A percentile compares a stretch with the other conserved stretches of the same genome.
phyloP scores from a whole-genome alignment of 78 protist genomes.

The Dictyostelium brefeldianum region DNA sequence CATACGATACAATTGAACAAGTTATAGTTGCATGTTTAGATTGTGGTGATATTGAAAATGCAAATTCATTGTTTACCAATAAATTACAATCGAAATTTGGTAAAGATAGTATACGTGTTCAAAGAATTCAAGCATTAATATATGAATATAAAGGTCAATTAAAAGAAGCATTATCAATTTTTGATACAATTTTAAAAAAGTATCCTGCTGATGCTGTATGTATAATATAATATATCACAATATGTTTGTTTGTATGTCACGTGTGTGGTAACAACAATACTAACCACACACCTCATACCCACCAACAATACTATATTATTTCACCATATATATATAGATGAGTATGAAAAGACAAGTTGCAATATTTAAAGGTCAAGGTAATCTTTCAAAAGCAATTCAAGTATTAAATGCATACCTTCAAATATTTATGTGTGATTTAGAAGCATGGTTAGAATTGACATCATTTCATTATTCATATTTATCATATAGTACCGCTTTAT shows the following conservation, averaged over 20 bases:
- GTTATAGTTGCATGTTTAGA: constrained; percentile 38
- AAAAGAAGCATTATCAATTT: constrained; percentile 18
- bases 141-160: not conserved
- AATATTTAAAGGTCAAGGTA: constrained; percentile 37
- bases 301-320: too few species aligned
- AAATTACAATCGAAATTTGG: constrained; percentile 22
- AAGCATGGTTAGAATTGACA: constrained; percentile 70
- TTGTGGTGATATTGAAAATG: constrained; percentile 4
- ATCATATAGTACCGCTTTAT: constrained; percentile 25
- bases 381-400: constrained; percentile 15
- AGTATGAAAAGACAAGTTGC: constrained; percentile 70
- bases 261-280: too few species aligned
- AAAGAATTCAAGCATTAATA: constrained; percentile 27
- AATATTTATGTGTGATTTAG: constrained; percentile 57
- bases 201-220: constrained; percentile 66
- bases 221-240: not conserved
- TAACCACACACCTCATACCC: too few species aligned
- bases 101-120: constrained; percentile 43
- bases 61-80: not conserved
- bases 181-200: constrained; percentile 24
- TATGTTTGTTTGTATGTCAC: too few species aligned
- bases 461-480: constrained; percentile 22
- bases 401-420: constrained; percentile 56
- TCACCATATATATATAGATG: not conserved
- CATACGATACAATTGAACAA: constrained; percentile 49